Conservation (phyloP, 768 basidiomycete species). For the Boletus tylopilopsis region DNA sequence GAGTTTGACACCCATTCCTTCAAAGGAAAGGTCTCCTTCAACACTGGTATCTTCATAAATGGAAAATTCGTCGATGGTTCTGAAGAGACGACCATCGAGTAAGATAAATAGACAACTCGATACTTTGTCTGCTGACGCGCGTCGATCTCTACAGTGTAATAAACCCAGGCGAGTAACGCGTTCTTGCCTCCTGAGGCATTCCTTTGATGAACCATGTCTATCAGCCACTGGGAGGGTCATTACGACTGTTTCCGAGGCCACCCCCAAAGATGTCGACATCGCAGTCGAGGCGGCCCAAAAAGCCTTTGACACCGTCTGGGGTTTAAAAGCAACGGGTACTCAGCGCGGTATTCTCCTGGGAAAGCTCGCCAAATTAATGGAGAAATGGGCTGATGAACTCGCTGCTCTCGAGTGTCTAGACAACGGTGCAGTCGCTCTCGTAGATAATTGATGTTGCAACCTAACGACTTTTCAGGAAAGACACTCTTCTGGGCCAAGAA, state of each 20-base stretch:
- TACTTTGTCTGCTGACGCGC: neutral
- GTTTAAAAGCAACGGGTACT: slow-evolving; percentile 51
- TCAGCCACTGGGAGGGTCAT: slow-evolving; percentile 63
- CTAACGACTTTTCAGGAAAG: slow-evolving; percentile 47
- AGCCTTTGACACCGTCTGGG: slow-evolving; percentile 65
- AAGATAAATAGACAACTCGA: slow-evolving; percentile 23
- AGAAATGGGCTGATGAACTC: slow-evolving; percentile 56
- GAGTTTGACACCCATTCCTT: slow-evolving; percentile 50
- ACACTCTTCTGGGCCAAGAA: slow-evolving; percentile 45
- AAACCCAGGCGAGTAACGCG: slow-evolving; percentile 44
- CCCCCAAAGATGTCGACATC: slow-evolving; percentile 66
- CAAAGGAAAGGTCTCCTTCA: slow-evolving; percentile 55
- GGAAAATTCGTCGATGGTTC: slow-evolving; percentile 61
- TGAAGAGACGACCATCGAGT: slow-evolving; percentile 65
- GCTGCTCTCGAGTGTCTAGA: slow-evolving; percentile 74
- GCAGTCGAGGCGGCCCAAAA: slow-evolving; percentile 69
- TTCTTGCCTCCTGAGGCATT: neutral
- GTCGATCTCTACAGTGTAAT: slow-evolving; percentile 40
- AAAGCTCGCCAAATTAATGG: slow-evolving; percentile 64
- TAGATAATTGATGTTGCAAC: too few relatives aligned
- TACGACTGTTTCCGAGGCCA: slow-evolving; percentile 53
- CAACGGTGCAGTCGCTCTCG: slow-evolving; percentile 39
- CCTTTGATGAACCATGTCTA: neutral
- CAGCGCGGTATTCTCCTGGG: slow-evolving; percentile 52
- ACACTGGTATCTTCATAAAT: slow-evolving; percentile 70